Base-by-base conservation (phyloP, 2,329 filamentous ascomycete species). In the Fusarium napiforme region DNA sequence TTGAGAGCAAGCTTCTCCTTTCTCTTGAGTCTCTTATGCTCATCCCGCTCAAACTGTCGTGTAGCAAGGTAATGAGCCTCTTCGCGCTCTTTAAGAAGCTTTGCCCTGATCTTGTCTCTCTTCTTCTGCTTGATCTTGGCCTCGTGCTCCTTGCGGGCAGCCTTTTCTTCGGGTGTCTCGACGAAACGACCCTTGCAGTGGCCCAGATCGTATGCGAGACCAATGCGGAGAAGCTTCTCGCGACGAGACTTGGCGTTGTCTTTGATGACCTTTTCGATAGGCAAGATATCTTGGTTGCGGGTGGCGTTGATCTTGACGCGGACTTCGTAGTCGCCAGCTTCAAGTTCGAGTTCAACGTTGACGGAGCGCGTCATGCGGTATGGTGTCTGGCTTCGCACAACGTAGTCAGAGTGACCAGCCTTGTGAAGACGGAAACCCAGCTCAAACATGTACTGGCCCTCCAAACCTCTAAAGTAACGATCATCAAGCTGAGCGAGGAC, bases 1-100 rank as follows among this genome's bases (percentile, higher is more conserved):
- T 91, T 93, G 36, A 88, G 88, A 87, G 93, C 95, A 85, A 92
- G 93, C 83, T 93, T 94, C 82, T 94, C 96, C 83, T 93, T 95
- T 80, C 93, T 94, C 78, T 90, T 92, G 75, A 72, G 55, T 8
- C 64, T 60, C 30, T 55, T 74, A 21, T 72, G 77, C 39, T 78
- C 67, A 4, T 71, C 67, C 60, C 82, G 84, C 46, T 81, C 80
- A 47, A 81, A 81, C 36, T 82, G 79, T 53, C 82, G 83, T 23
- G 77, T 80, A 56, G 80, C 79, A 18, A 84, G 74, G 19, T 82
- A 83, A 49, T 84, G 79, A 7, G 72, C 64, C 57, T 81, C 77
- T 37, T 82, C 81, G n/a, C 79, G 77, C 62, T 83, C 85, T 18
- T 82, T 78, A n/a, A 83, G 81, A 16, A 84, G 79, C 78, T 87